A percentile compares a stretch with the other conserved stretches of the same genome.
phyloP scores from a whole-genome alignment of 306 rosid genomes.

The Rubus idaeus region DNA sequence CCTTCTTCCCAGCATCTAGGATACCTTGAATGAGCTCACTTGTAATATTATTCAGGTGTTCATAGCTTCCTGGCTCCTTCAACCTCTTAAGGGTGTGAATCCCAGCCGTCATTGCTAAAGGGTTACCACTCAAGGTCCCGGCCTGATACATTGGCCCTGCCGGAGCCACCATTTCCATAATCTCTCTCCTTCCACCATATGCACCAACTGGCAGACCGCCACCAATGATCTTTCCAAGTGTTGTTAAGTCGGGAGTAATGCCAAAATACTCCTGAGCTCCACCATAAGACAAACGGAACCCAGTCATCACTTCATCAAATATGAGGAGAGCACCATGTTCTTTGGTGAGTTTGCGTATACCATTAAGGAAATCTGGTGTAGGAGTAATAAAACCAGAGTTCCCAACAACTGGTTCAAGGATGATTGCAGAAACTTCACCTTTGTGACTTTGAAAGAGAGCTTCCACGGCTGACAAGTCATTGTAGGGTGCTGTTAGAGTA shows the following conservation, averaged over 20 bases:
- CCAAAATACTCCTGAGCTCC: slow-evolving; percentile 96
- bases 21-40: slow-evolving; percentile 75
- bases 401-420: slow-evolving; percentile 95
- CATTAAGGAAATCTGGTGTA: slow-evolving; percentile 58
- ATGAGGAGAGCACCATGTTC: slow-evolving; percentile 68
- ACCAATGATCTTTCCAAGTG: slow-evolving; percentile 93
- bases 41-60: slow-evolving; percentile 73
- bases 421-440: slow-evolving; percentile 71
- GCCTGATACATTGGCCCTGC: slow-evolving; percentile 98
- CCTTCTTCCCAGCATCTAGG: slow-evolving; percentile 71
- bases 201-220: slow-evolving; percentile 98
- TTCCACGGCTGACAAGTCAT: slow-evolving; percentile 72
- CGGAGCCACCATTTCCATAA: slow-evolving; percentile 94
- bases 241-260: slow-evolving; percentile 75
- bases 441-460: slow-evolving; percentile 58
- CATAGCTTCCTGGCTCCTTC: slow-evolving; percentile 73
- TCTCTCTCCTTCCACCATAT: slow-evolving; percentile 90
- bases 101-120: slow-evolving; percentile 98
- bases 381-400: slow-evolving; percentile 87
- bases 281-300: slow-evolving; percentile 90
- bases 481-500: slow-evolving; percentile 79
- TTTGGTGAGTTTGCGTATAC: slow-evolving; percentile 67
- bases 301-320: slow-evolving; percentile 96
- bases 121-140: slow-evolving; percentile 92
- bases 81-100: slow-evolving; percentile 82